Evolutionary conservation across 306 rosid species (phyloP), one percentile per base, ranked within the genome.

Genomic region (Phaseolus lunatus): DNA sequence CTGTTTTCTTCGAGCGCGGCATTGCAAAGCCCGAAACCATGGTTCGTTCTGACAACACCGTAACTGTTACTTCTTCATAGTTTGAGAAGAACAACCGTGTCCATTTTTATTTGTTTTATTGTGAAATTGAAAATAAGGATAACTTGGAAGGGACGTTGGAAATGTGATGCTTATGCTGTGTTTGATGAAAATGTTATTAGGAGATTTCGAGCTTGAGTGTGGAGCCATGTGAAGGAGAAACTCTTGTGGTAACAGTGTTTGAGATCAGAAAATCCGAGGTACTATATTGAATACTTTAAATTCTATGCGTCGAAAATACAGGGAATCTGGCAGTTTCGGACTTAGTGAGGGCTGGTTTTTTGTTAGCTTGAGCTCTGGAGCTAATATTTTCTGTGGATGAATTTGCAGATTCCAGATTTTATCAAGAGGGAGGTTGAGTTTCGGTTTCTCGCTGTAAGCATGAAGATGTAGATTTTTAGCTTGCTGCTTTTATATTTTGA

Each of bases 201-300:
- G 98, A 94, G 72, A 90, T 94, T 73, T 90, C 98, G 33, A 92
- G 97, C 81, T 89, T 94, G 84, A 92, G 96, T 70, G 97, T 89
- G 67, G 97, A 94, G 84, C 90, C 87, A 56, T 88, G 79, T 84
- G 92, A 85, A 48, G 96, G 86, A 52, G 98, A 94, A 86, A 86
- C 80, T 54, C 91, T 94, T 74, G 75, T 90, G 31, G 87, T 92
- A 19, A 88, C 98, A 4, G 87, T 90, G 11, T 94, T 94, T 72
- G 91, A 94, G 81, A 92, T 92, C 72, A 81, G 80, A 85, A 94
- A 89, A 81, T 88, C 91, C 0, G 97, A 92, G 94, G 98, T 94
- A 84, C 3, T 43, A 22, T 52, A 8, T 3, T 70, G 56, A 24
- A 26, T 57, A 52, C 12, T 79, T 79, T 18, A 44, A 52, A 72